Evolutionary conservation across 176 grass and related monocot species (phyloP).

Genomic region (Elaeis guineensis): DNA sequence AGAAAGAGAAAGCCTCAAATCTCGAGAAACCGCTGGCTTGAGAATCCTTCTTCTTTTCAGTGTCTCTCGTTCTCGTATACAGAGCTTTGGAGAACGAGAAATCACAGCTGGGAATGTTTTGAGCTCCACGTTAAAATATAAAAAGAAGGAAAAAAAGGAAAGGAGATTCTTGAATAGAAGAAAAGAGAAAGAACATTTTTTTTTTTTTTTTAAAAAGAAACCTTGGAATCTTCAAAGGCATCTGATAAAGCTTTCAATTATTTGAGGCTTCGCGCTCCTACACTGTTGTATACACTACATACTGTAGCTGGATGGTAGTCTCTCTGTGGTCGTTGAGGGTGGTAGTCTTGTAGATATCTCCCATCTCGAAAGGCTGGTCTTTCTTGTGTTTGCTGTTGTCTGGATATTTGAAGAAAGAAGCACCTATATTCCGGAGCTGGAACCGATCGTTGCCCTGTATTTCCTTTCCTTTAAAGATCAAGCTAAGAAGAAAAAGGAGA

Average conservation of each 20-base stretch:
- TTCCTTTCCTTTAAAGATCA: not conserved
- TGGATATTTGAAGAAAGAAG: slow-evolving; percentile 33
- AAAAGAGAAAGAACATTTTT: slow-evolving; percentile 49
- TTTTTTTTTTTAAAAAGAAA: slow-evolving; percentile 27
- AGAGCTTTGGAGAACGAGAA: slow-evolving; percentile 31
- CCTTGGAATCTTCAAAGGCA: slow-evolving; percentile 63
- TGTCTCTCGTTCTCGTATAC: not conserved
- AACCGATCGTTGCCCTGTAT: slow-evolving; percentile 2
- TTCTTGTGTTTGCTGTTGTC: slow-evolving; percentile 68
- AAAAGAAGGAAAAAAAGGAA: slow-evolving; percentile 45
- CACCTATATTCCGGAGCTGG: slow-evolving; percentile 39
- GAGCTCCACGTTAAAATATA: slow-evolving; percentile 30
- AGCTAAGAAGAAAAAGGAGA: not conserved
- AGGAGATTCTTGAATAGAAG: slow-evolving; percentile 40
- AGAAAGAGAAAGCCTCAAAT: slow-evolving; percentile 1
- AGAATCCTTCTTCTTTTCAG: slow-evolving; percentile 16
- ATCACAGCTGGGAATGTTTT: slow-evolving; percentile 36
- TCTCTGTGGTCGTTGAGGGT: slow-evolving; percentile 21
- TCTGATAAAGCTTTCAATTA: slow-evolving; percentile 52
- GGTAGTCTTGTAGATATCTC: slow-evolving; percentile 15
- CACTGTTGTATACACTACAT: slow-evolving; percentile 11
- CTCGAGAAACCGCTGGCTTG: slow-evolving; percentile 1
- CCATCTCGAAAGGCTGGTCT: slow-evolving; percentile 22
- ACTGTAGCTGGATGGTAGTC: slow-evolving; percentile 16
- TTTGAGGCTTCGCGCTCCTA: slow-evolving; percentile 8